Percentiles rank a stretch among this genome's conserved stretches.
phyloP scores from a whole-genome alignment of 768 basidiomycete genomes.

The Pisolithus albus region DNA sequence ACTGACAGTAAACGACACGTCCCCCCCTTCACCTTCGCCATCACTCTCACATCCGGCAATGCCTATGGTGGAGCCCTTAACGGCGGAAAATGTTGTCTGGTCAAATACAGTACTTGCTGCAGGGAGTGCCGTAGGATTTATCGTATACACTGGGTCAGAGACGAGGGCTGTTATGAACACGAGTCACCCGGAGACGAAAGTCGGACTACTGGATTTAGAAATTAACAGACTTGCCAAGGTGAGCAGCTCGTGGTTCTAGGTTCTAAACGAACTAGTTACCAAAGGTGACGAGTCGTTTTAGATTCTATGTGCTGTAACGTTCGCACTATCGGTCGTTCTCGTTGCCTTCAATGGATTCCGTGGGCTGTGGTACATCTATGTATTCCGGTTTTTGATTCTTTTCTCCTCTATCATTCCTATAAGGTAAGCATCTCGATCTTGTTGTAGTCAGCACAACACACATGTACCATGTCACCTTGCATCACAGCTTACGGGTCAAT shows the following conservation, averaged over 20 bases:
- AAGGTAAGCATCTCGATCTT: slow-evolving; percentile 51
- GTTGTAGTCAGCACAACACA: not conserved
- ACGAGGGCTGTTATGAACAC: slow-evolving; percentile 99
- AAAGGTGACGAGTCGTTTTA: slow-evolving; percentile 22
- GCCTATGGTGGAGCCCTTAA: slow-evolving; percentile 71
- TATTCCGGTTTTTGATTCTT: slow-evolving; percentile 93
- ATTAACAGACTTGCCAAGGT: slow-evolving; percentile 96
- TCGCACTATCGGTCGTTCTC: slow-evolving; percentile 82
- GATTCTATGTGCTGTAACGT: slow-evolving; percentile 94
- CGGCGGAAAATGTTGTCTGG: slow-evolving; percentile 95
- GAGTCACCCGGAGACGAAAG: slow-evolving; percentile 91
- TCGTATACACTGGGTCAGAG: slow-evolving; percentile 91
- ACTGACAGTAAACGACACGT: slow-evolving; percentile 55
- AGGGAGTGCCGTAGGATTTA: slow-evolving; percentile 85
- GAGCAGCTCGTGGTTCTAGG: slow-evolving; percentile 5
- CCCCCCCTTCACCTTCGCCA: slow-evolving; percentile 17
- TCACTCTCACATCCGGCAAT: slow-evolving; percentile 27
- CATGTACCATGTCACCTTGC: not conserved
- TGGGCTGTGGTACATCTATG: slow-evolving; percentile 92
- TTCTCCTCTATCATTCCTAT: slow-evolving; percentile 99
- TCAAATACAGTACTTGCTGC: slow-evolving; percentile 96
- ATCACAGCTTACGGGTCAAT: slow-evolving; percentile 86
- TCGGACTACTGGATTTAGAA: slow-evolving; percentile 86
- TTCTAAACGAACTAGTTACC: not conserved
- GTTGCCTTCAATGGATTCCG: slow-evolving; percentile 96